Evolutionary conservation across 305 asterid genomes (phyloP).

Genomic region (Nicotiana rustica): DNA sequence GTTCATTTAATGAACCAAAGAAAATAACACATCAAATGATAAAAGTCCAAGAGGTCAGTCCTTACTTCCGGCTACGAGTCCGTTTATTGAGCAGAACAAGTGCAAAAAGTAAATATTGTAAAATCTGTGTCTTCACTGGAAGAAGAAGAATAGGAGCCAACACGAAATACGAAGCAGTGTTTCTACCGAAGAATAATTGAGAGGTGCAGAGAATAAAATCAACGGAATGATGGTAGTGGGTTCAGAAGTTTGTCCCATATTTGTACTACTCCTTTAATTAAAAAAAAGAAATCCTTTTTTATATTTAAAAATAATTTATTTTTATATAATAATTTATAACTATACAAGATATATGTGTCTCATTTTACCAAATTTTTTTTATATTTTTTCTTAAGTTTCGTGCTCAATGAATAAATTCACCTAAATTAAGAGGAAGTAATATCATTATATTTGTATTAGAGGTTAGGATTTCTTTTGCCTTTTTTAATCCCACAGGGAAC

Average conservation of each 20-base stretch:
- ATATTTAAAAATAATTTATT: too few species aligned
- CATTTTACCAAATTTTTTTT: too few species aligned
- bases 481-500: constrained; percentile 28
- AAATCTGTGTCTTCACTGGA: constrained; percentile 52
- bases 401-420: too few species aligned
- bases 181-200: constrained; percentile 44
- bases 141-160: constrained; percentile 51
- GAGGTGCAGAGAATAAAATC: constrained; percentile 57
- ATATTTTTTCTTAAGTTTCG: too few species aligned
- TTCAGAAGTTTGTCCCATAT: constrained; percentile 50
- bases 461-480: not conserved
- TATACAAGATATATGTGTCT: too few species aligned
- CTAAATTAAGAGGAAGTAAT: too few species aligned
- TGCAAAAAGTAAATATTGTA: constrained; percentile 44
- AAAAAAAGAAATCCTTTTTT: too few species aligned
- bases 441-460: not conserved
- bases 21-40: not conserved
- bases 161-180: constrained; percentile 46
- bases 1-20: not conserved
- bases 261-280: too few species aligned
- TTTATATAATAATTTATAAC: too few species aligned
- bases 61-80: constrained; percentile 31
- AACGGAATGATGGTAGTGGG: constrained; percentile 44
- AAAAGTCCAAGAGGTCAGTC: constrained; percentile 3
- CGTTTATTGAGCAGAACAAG: constrained; percentile 47